A percentile compares a stretch with the other conserved stretches of the same genome.
Conservation (phyloP, 1,284 basidiomycete species). For the Boletellus sp. region DNA sequence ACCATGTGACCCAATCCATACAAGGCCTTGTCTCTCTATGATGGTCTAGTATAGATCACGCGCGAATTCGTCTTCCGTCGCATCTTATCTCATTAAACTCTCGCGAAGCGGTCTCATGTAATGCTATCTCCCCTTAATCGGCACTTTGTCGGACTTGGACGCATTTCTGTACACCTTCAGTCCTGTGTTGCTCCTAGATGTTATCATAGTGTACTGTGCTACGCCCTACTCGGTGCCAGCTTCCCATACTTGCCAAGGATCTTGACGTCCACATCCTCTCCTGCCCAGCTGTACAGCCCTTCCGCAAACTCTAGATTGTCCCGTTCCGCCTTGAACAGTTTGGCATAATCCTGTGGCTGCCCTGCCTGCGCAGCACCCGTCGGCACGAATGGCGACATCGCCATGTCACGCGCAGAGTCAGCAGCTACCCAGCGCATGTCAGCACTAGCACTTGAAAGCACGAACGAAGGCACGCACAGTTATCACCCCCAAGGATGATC, state of each 20-base stretch:
- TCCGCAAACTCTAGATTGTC: conserved; percentile 93
- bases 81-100: conserved; percentile 26
- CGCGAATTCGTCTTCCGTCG: conserved; percentile 4
- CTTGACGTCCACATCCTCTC: conserved; percentile 74
- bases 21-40: conserved; percentile 75
- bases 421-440: conserved; percentile 50
- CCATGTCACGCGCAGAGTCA: conserved; percentile 73
- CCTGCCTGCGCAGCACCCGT: conserved; percentile 50
- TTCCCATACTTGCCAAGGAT: conserved; percentile 76
- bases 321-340: conserved; percentile 87
- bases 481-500: conserved; percentile 88
- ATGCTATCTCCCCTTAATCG: conserved; percentile 30
- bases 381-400: conserved; percentile 68
- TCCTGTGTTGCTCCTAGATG: conserved; percentile 17
- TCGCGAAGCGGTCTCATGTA: conserved; percentile 23
- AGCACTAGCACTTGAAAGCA: conserved; percentile 12
- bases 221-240: conserved; percentile 28
- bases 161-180: conserved; percentile 24
- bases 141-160: conserved; percentile 15
- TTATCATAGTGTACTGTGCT: conserved; percentile 23
- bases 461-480: conserved; percentile 55
- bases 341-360: conserved; percentile 79
- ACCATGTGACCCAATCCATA: conserved; percentile 14
- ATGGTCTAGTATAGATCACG: conserved; percentile 60
- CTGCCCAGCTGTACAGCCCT: conserved; percentile 79